Percentiles rank a stretch among this genome's conserved stretches.
Evolutionary conservation across 2,329 filamentous ascomycete genomes (phyloP).

Genomic region (Aspergillus aculeatinus): DNA sequence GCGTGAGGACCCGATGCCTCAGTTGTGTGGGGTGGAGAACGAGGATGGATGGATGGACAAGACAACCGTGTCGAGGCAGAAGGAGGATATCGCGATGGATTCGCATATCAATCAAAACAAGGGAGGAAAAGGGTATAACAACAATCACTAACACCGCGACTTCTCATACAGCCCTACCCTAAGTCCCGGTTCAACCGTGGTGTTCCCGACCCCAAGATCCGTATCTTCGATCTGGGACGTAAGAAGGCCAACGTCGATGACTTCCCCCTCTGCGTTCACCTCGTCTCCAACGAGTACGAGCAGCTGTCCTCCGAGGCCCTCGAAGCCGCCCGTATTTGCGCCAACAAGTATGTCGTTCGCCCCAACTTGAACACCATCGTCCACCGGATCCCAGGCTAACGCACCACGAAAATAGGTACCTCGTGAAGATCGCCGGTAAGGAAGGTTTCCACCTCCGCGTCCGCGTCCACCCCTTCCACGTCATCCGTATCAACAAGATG

Average conservation of each 20-base stretch:
- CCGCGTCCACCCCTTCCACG: slow-evolving; percentile 97
- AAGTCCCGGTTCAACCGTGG: slow-evolving; percentile 99
- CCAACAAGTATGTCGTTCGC: slow-evolving; percentile 77
- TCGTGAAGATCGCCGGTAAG: slow-evolving; percentile 68
- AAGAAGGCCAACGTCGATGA: slow-evolving; percentile 99
- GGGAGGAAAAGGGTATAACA: not conserved
- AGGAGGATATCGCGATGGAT: slow-evolving; percentile 1
- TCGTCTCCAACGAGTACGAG: slow-evolving; percentile 99
- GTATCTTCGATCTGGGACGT: slow-evolving; percentile 98
- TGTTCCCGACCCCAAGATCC: slow-evolving; percentile 79
- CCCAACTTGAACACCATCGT: not conserved
- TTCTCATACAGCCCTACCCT: slow-evolving; percentile 73
- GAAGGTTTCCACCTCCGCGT: slow-evolving; percentile 70
- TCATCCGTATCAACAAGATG: slow-evolving; percentile 99
- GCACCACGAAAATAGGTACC: slow-evolving; percentile 50
- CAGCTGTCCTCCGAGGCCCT: slow-evolving; percentile 99
- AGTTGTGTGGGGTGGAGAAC: slow-evolving; percentile 33
- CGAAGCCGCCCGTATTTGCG: slow-evolving; percentile 99
- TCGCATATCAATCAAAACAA: not conserved
- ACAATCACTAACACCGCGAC: slow-evolving; percentile 22
- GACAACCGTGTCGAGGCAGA: slow-evolving; percentile 1
- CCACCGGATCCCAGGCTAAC: slow-evolving; percentile 22
- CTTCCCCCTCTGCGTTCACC: slow-evolving; percentile 98
- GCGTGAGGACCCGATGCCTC: slow-evolving; percentile 15
- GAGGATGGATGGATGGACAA: slow-evolving; percentile 4